Evolutionary conservation across 2,329 filamentous ascomycete genomes (phyloP), one percentile per base, ranked within the genome.

Genomic region (Microascus cirrosus): DNA sequence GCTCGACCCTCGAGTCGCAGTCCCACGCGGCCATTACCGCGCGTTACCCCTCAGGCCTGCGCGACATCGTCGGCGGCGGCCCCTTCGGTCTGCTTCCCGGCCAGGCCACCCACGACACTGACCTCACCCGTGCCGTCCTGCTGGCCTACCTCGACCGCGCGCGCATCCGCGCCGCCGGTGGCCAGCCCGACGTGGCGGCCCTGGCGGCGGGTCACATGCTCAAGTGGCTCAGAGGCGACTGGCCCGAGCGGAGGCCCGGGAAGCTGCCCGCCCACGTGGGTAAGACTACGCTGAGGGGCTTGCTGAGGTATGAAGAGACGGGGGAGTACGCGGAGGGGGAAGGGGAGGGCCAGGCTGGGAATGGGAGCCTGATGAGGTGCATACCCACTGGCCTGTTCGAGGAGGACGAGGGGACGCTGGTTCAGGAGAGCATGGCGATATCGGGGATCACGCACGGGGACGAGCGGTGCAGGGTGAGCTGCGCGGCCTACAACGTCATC

Each of bases 351-450:
- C 62, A 62, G 7, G 71, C 73, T 0, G 76, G 76, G 15, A 77
- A 78, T 57, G 75, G 76, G 4, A 74, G 71, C 39, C 62, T 78
- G 60, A 78, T 78, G 76, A 68, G 76, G 3, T 78, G 76, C 60
- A 66, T 78, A 1, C 70, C 76, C 0, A 77, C 74, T 0, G 75
- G 65, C 0, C 62, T 77, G 15, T 76, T 78, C 55, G 66, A 68
- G 34, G 22, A 15, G 0, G 66, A 70, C 12, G 55, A 54, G 1
- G 62, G 65, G 1, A 64, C 59, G 28, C 22, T 70, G 5, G 54
- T 71, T 3, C 50, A 53, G 1, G 70, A 75, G 54, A 70, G 69
- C 52, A 56, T 68, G 8, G 65, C 66, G 4, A 71, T 76, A 58
- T 74, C 71, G 54, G 67, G 65, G 18, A 64, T 76, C 35, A 75